Evolutionary conservation across 371 early-diverging fungal genomes (phyloP), one percentile per base, ranked within the genome.

Genomic region (Dichotomocladium elegans): DNA sequence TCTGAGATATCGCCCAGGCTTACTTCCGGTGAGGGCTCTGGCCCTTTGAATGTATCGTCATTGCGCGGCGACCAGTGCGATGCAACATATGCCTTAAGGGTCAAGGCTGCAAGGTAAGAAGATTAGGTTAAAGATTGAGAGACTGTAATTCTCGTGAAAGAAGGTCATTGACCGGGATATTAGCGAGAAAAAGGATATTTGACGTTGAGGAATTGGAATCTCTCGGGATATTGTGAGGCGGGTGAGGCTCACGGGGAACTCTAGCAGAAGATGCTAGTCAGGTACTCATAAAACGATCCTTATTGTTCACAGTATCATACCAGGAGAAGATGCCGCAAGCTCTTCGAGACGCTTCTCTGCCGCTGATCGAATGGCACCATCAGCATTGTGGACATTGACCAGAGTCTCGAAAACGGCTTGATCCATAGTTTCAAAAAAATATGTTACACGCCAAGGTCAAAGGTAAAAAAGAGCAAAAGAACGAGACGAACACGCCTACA

Each of bases 11-110:
- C 9, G 14, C 1, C n/a, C 21, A 0, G 7, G 21, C 37, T 9
- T 47, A 80, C 86, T 64, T 82, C 75, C 26, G 63, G 77, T 14
- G 74, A 63, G 6, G 80, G 64, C 50, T 83, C 85, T 37, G 81
- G 83, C 0, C 75, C 87, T 37, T 64, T 49, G 51, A 86, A 88
- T 22, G 74, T 78, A 10, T 82, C 77, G 17, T 81, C 79, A 15
- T 72, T 64, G 47, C 78, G 75, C 15, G 76, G 42, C 9, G 89
- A 83, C 95, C 95, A 94, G 67, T 90, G 86, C 4, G 77, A 79
- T 51, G 83, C 82, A 14, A 93, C 72, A 58, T 88, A 93, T 4
- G 80, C 78, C 62, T 88, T 91, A 21, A 95, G 66, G 30, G 87
- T 74, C 14, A 93, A 63, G 14, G 90, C 86, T n/a, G 94, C 91